These are phyloP conservation scores for Ophiosphaerella narmari DNA, from an alignment of 2,329 filamentous ascomycete genomes.

Conservation along the genomic window DNA sequence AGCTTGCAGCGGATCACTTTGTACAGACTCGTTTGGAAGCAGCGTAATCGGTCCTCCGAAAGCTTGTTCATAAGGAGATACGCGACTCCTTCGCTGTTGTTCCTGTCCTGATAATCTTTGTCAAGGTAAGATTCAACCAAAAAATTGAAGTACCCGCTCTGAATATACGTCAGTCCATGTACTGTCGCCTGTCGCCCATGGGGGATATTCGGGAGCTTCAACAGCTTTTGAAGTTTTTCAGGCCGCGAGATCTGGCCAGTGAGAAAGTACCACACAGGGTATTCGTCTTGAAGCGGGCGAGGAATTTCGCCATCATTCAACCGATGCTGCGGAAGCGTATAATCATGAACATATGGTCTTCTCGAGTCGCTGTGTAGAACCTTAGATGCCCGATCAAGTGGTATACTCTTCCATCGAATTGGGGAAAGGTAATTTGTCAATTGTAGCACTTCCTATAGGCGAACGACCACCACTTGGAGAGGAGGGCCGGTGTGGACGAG, in stretches of 20 bases:
- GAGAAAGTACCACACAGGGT: constrained; percentile 12
- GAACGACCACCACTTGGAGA: not conserved
- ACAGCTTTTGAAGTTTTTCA: constrained; percentile 1
- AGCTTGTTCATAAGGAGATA: constrained; percentile 2
- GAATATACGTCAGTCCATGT: not conserved
- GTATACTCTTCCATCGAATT: not conserved
- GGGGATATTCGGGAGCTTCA: constrained; percentile 2
- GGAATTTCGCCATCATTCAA: constrained; percentile 1
- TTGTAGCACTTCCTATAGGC: constrained; percentile 1
- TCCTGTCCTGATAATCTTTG: not conserved
- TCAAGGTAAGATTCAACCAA: not conserved
- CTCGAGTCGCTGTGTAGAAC: not conserved
- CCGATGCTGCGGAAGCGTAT: constrained; percentile 5
- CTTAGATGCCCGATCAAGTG: constrained; percentile 3
- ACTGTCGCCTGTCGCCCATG: not conserved
- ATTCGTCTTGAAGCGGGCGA: constrained; percentile 3
- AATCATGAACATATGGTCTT: constrained; percentile 1
- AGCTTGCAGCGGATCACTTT: constrained; percentile 4
- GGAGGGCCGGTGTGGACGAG: not conserved
- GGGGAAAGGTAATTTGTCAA: not conserved
- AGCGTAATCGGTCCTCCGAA: constrained; percentile 2
- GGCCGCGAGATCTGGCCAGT: constrained; percentile 1
- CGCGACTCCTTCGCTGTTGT: not conserved
- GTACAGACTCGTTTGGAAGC: constrained; percentile 5
- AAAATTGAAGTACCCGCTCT: not conserved